A percentile compares a stretch with the other conserved stretches of the same genome.
Evolutionary conservation across 2,329 filamentous ascomycete genomes (phyloP).

Genomic region (Claviceps africana): DNA sequence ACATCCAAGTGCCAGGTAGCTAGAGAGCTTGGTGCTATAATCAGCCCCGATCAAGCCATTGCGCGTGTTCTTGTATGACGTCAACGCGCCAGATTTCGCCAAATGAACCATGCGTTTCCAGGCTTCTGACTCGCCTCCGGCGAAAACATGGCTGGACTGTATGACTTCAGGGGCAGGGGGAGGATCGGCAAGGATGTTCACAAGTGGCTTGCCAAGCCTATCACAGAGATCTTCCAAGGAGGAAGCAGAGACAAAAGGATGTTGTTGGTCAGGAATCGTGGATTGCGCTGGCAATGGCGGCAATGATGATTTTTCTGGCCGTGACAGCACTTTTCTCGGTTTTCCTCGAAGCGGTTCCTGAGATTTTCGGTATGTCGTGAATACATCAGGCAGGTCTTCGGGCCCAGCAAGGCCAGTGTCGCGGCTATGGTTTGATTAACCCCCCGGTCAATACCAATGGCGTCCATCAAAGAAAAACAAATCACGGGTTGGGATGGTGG

Average conservation of each 20-base stretch:
- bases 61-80: constrained; percentile 53
- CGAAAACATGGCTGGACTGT: constrained; percentile 49
- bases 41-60: constrained; percentile 58
- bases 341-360: constrained; percentile 56
- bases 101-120: constrained; percentile 45
- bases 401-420: constrained; percentile 47
- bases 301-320: constrained; percentile 35
- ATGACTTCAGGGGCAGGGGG: constrained; percentile 38
- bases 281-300: constrained; percentile 39
- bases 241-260: constrained; percentile 50
- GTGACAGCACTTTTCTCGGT: constrained; percentile 43
- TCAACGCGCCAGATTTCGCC: constrained; percentile 45
- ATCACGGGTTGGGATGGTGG: not conserved
- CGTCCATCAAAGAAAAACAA: not conserved
- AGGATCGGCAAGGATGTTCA: constrained; percentile 33
- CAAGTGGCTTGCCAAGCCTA: constrained; percentile 44
- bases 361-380: constrained; percentile 59
- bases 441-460: not conserved
- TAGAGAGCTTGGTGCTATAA: constrained; percentile 64
- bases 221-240: constrained; percentile 37
- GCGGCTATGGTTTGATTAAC: constrained; percentile 31
- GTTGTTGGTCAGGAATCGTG: constrained; percentile 40
- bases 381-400: constrained; percentile 55
- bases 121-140: constrained; percentile 51
- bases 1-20: constrained; percentile 57